These are phyloP conservation scores for Porcisia deanei DNA, from an alignment of 208 protist species.

Conservation along the genomic window DNA sequence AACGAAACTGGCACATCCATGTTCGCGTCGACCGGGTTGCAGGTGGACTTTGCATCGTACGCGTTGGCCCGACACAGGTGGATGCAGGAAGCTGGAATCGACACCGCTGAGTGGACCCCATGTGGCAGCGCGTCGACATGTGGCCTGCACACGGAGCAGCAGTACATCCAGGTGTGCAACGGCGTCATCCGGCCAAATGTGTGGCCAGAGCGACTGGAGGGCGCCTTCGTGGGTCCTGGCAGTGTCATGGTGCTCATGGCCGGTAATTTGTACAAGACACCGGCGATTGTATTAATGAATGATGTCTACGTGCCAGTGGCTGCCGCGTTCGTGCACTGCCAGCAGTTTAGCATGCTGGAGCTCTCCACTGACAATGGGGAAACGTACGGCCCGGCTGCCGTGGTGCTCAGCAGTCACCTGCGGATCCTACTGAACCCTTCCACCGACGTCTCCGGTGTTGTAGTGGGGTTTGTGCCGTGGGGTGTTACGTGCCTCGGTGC, in stretches of 20 bases:
- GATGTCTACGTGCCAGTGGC: conserved; percentile 39
- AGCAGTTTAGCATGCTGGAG: conserved; percentile 34
- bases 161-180: conserved; percentile 46
- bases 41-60: conserved; percentile 33
- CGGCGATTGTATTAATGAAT: conserved; percentile 34
- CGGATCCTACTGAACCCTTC: conserved; percentile 31
- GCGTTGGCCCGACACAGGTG: conserved; percentile 34
- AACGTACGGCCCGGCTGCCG: conserved; percentile 42
- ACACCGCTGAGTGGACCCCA: conserved; percentile 36
- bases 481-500: conserved; percentile 29
- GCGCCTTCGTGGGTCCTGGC: conserved; percentile 36
- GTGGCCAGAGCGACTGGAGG: conserved; percentile 46
- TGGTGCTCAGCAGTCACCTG: conserved; percentile 42
- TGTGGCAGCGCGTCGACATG: conserved; percentile 47
- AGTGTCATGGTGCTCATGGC: conserved; percentile 39
- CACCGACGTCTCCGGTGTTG: conserved; percentile 34
- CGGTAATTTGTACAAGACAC: conserved; percentile 28
- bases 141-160: conserved; percentile 29
- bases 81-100: conserved; percentile 38
- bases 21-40: conserved; percentile 38
- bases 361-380: conserved; percentile 35
- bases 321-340: conserved; percentile 40
- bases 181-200: conserved; percentile 13
- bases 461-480: conserved; percentile 53
- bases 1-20: conserved; percentile 29